These are phyloP conservation scores for Pseudocercospora eumusae DNA, from an alignment of 2,329 filamentous ascomycete species.

Conservation along the genomic window DNA sequence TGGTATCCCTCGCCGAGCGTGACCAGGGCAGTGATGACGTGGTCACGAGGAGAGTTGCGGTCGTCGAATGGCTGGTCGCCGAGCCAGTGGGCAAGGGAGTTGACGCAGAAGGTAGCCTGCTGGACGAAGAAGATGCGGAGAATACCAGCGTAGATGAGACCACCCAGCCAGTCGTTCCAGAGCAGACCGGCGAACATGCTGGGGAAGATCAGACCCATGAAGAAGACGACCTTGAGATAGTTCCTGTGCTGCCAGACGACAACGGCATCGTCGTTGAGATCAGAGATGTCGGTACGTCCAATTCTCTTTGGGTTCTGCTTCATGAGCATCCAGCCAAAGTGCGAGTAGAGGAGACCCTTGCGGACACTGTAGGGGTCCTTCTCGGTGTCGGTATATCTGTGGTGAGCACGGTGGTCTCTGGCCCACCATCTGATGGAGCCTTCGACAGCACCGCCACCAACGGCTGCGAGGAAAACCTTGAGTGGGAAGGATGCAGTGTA, in stretches of 20 bases:
- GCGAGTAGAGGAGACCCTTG: slow-evolving; percentile 81
- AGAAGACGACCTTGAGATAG: slow-evolving; percentile 76
- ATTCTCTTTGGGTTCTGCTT: slow-evolving; percentile 91
- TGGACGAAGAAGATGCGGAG: slow-evolving; percentile 87
- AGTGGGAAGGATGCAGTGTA: slow-evolving; percentile 77
- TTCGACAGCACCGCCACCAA: slow-evolving; percentile 80
- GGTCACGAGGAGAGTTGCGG: slow-evolving; percentile 86
- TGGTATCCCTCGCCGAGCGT: slow-evolving; percentile 89
- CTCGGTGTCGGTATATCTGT: slow-evolving; percentile 88
- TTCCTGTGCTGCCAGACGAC: slow-evolving; percentile 87
- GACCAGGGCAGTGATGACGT: slow-evolving; percentile 80
- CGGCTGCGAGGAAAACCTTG: slow-evolving; percentile 77
- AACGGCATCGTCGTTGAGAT: slow-evolving; percentile 81
- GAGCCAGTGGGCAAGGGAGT: slow-evolving; percentile 87
- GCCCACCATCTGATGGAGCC: slow-evolving; percentile 90
- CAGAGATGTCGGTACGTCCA: slow-evolving; percentile 83
- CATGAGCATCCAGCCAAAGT: slow-evolving; percentile 89
- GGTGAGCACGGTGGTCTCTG: slow-evolving; percentile 81
- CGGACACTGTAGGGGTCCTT: slow-evolving; percentile 90
- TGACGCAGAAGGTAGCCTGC: slow-evolving; percentile 91
- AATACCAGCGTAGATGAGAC: slow-evolving; percentile 82
- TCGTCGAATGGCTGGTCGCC: slow-evolving; percentile 91
- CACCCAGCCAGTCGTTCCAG: slow-evolving; percentile 80
- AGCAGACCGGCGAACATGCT: slow-evolving; percentile 72
- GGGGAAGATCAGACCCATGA: slow-evolving; percentile 76